Percentiles rank a stretch among this genome's conserved stretches.
Evolutionary conservation across 2,329 filamentous ascomycete genomes (phyloP).

Genomic region (Colletotrichum sp.): DNA sequence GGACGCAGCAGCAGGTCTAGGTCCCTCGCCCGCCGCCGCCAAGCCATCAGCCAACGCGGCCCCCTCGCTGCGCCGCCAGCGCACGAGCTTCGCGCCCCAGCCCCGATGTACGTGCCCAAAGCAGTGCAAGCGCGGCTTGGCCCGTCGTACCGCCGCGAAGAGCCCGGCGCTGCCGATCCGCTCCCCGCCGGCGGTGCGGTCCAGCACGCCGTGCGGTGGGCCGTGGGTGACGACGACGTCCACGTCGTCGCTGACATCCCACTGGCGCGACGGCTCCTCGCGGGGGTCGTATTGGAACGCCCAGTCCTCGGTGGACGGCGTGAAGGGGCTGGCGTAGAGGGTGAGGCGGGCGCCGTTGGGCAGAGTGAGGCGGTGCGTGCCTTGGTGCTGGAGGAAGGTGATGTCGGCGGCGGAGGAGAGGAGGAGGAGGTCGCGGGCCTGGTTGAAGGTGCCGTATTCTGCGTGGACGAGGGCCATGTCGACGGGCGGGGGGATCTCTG

Average conservation of each 20-base stretch:
- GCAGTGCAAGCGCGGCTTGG: slow-evolving; percentile 38
- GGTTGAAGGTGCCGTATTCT: slow-evolving; percentile 43
- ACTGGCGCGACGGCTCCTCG: slow-evolving; percentile 5
- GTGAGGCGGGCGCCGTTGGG: slow-evolving; percentile 44
- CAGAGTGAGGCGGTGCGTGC: slow-evolving; percentile 42
- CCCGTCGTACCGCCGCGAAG: slow-evolving; percentile 31
- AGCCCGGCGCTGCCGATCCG: slow-evolving; percentile 35
- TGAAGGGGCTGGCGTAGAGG: slow-evolving; percentile 52
- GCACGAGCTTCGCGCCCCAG: slow-evolving; percentile 48
- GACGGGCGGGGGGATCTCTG: not conserved
- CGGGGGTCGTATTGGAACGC: slow-evolving; percentile 48
- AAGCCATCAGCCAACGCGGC: not conserved
- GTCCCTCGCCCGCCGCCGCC: not conserved
- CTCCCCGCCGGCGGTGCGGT: slow-evolving; percentile 33
- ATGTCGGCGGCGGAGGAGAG: not conserved
- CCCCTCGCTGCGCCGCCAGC: slow-evolving; percentile 42
- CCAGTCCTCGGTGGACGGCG: slow-evolving; percentile 42
- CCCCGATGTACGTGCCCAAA: slow-evolving; percentile 39
- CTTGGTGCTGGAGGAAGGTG: slow-evolving; percentile 45
- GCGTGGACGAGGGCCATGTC: not conserved
- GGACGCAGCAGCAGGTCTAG: slow-evolving; percentile 31
- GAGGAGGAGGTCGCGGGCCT: slow-evolving; percentile 36
- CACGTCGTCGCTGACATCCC: slow-evolving; percentile 26
- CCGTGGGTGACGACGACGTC: slow-evolving; percentile 41
- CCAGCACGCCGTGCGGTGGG: slow-evolving; percentile 45